These are phyloP conservation scores for Emmonsiellopsis sp. DNA, from an alignment of 2,329 filamentous ascomycete genomes.

Conservation along the genomic window DNA sequence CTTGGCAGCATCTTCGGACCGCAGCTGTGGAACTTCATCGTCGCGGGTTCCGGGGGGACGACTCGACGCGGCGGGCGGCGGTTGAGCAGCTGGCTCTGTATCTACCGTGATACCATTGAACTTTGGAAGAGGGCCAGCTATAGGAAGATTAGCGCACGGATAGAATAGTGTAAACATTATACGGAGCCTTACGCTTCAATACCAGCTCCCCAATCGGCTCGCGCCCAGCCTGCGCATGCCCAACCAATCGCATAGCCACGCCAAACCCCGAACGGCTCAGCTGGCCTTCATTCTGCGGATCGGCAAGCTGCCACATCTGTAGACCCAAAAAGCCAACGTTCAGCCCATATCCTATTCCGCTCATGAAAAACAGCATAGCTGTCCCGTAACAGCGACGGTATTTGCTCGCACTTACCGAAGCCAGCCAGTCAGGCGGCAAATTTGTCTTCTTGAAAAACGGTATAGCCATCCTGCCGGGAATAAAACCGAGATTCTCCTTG, in stretches of 20 bases:
- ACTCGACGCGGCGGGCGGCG: too few species aligned
- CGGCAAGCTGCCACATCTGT: constrained; percentile 98
- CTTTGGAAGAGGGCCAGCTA: constrained; percentile 72
- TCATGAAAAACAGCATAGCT: not conserved
- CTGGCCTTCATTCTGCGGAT: constrained; percentile 90
- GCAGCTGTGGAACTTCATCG: constrained; percentile 63
- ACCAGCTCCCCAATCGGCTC: constrained; percentile 74
- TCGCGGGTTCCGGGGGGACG: too few species aligned
- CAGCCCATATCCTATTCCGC: not conserved
- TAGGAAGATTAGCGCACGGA: not conserved
- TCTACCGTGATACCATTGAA: constrained; percentile 67
- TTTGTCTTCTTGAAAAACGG: constrained; percentile 95
- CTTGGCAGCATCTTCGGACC: constrained; percentile 78
- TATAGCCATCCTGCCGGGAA: too few species aligned
- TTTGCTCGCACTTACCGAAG: constrained; percentile 55
- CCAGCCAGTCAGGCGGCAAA: constrained; percentile 73
- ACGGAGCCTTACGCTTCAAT: constrained; percentile 52
- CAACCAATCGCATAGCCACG: constrained; percentile 85
- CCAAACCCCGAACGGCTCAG: constrained; percentile 84
- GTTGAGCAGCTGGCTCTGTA: constrained; percentile 32
- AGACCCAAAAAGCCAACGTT: not conserved
- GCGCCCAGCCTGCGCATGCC: constrained; percentile 82
- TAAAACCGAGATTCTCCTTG: constrained; percentile 61
- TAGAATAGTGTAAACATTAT: constrained; percentile 4
- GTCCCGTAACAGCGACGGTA: not conserved